These are phyloP conservation scores for Cladosporium cucumerinum DNA, from an alignment of 2,329 filamentous ascomycete species.

Conservation along the genomic window DNA sequence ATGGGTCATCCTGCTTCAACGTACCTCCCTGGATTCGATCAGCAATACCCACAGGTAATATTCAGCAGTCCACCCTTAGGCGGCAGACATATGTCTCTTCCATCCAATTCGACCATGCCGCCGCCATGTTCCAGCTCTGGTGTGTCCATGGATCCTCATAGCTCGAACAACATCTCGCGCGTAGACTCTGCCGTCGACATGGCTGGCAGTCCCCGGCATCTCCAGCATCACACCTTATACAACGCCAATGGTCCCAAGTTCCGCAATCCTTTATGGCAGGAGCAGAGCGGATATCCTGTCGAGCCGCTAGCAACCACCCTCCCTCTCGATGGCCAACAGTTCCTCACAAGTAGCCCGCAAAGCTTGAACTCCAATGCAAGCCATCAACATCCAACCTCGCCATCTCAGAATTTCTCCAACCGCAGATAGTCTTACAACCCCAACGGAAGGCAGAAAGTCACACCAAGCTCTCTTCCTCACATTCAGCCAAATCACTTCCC, in stretches of 20 bases:
- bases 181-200: slow-evolving; percentile 21
- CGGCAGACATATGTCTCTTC: background rate
- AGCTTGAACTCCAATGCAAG: slow-evolving; percentile 27
- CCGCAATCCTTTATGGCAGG: background rate
- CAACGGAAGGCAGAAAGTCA: slow-evolving; percentile 32
- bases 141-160: background rate
- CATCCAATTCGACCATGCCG: background rate
- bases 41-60: background rate
- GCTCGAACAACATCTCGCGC: background rate
- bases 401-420: background rate
- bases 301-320: slow-evolving; percentile 48
- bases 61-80: background rate
- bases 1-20: background rate
- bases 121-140: background rate
- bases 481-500: background rate
- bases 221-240: background rate
- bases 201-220: background rate
- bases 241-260: background rate
- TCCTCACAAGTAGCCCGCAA: slow-evolving; percentile 39
- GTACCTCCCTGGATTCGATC: background rate
- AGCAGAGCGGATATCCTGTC: background rate
- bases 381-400: slow-evolving; percentile 24
- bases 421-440: slow-evolving; percentile 46
- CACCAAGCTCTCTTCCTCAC: background rate
- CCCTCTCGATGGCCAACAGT: slow-evolving; percentile 52